Base-by-base conservation (phyloP, 768 basidiomycete species). In the Serendipita sp. region DNA sequence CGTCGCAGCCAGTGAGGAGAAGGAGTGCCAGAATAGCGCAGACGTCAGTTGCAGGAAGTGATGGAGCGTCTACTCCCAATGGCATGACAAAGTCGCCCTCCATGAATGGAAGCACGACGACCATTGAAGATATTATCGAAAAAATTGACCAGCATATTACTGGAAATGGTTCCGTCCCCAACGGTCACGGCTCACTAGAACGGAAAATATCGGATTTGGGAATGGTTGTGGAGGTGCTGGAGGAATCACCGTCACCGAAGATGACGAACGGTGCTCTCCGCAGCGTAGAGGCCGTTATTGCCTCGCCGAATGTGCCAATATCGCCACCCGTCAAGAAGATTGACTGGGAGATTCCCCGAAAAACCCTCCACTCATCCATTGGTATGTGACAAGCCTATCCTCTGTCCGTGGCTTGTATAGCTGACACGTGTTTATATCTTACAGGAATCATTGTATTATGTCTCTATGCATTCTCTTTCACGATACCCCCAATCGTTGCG, bases 301-400 rank as follows among this genome's bases (percentile, higher is more conserved):
- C 48, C 41, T 41, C 41, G 5, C 41, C 48, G 48, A 51, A 5
- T 51, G 18, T 44, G 54, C 52, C 44, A 30, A 32, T 41, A 30
- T 51, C 62, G 30, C 13, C 44, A 30, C 47, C 38, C 18, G 32
- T 32, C 15, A 64, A 67, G 30, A 70, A 69, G 23, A 78, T 89
- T 35, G 88, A 93, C 74, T 92, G 87, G 85, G 93, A 96, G 74
- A 85, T 96, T 60, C 93, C 93, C 0, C 76, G 93, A 68, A 96
- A 96, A 74, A 74, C 82, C 8, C 73, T 96, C 48, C 93, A 96
- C 74, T 87, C 88, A 11, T 89, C 88, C 2, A 95, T 95, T 66
- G 92, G 91, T 90, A 45, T 35, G 85, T 78, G 63, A 23, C 30
- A 46, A 63, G 48, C 65, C 63, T 16, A 56, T 58, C 36, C 44